Base-by-base conservation (phyloP, 2,329 filamentous ascomycete genomes). In the Fusarium sacchari region DNA sequence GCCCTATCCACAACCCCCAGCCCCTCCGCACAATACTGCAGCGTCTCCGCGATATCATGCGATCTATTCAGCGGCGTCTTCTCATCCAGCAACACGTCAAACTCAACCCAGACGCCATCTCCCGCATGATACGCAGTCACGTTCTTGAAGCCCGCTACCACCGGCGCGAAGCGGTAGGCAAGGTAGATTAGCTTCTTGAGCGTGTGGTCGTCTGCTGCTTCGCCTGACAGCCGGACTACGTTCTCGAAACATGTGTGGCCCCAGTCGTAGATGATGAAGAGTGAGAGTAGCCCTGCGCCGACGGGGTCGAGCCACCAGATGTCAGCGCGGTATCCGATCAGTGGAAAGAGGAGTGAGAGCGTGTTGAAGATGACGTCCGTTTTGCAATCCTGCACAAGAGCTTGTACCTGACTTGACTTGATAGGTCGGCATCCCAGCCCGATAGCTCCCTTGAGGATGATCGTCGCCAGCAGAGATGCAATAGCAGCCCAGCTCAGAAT, bases 291-390 rank as follows among this genome's bases (percentile, higher is more conserved):
- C 0, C 88, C 86, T 7, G 91, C 91, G 61, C 91, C 91, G 0
- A 88, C 83, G 11, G 85, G 83, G 77, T 93, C 91, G 20, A 93
- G 84, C 91, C 91, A 93, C 91, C 91, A 93, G 20, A 91, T 76
- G 30, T 88, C 79, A 8, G 87, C 83, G 55, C 88, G 84, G 73
- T 88, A 84, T 12, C 91, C 91, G 56, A 92, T 78, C 2, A 96
- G 87, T 1, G 94, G 94, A 77, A 97, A 97, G n/a, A 96, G 87
- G 76, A 97, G 94, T 49, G 92, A 94, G 74, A 96, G 94, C 1
- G 89, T 91, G 83, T 97, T 97, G 88, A 97, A 97, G 26, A 96
- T 90, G 15, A 97, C 93, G 76, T 97, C 93, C 0, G 93, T 92
- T 78, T 85, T 82, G 65, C 80, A 81, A 17, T 81, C 80, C 20